Conservation (phyloP, 768 basidiomycete species). For the Rhizopogon roseolus region DNA sequence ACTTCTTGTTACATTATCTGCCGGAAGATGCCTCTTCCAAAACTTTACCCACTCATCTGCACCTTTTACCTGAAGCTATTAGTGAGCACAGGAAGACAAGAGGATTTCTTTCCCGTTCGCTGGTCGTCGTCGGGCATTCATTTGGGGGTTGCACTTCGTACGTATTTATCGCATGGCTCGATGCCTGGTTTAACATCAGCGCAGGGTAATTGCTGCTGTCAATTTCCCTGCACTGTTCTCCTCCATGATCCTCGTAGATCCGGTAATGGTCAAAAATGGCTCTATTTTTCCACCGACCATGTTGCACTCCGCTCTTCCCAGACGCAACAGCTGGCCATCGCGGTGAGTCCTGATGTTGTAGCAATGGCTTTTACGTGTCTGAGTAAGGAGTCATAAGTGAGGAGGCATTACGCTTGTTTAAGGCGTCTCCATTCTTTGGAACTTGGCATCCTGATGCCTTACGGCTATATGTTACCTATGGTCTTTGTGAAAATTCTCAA, state of each 20-base stretch:
- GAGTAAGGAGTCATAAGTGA: slow-evolving; percentile 36
- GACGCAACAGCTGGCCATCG: slow-evolving; percentile 62
- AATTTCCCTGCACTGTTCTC: slow-evolving; percentile 63
- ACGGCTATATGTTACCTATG: slow-evolving; percentile 57
- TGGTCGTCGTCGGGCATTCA: slow-evolving; percentile 78
- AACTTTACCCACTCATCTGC: slow-evolving; percentile 48
- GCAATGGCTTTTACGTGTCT: neutral
- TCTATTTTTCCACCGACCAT: neutral
- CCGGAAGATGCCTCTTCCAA: slow-evolving; percentile 35
- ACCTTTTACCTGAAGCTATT: slow-evolving; percentile 39
- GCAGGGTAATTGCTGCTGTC: slow-evolving; percentile 61
- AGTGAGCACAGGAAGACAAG: slow-evolving; percentile 33
- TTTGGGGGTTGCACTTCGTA: slow-evolving; percentile 78
- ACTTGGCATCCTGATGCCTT: slow-evolving; percentile 67
- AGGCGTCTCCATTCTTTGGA: slow-evolving; percentile 58
- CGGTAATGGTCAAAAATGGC: slow-evolving; percentile 47
- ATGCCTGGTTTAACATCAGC: neutral
- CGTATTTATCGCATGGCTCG: slow-evolving; percentile 21
- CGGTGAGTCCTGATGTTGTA: slow-evolving; percentile 31
- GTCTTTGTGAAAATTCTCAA: slow-evolving; percentile 29
- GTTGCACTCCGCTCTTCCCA: slow-evolving; percentile 43
- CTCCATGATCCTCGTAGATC: slow-evolving; percentile 71
- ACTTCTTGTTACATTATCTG: slow-evolving; percentile 67
- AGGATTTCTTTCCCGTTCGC: slow-evolving; percentile 49
- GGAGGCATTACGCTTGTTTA: slow-evolving; percentile 50